phyloP scores from a whole-genome alignment of 768 basidiomycete species.

The Cystobasidium tubakii region DNA sequence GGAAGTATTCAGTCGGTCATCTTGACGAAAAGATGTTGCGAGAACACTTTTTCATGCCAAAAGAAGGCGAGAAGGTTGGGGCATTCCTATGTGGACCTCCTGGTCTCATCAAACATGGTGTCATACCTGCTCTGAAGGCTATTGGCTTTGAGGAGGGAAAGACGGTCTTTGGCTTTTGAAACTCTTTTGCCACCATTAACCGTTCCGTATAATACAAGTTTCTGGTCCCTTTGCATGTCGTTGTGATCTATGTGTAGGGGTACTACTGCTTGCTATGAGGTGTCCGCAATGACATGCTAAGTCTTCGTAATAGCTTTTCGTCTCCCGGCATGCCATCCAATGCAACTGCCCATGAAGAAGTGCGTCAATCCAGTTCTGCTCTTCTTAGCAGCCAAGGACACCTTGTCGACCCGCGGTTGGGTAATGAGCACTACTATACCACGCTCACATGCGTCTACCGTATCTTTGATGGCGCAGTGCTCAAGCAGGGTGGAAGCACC shows the following conservation, averaged over 20 bases:
- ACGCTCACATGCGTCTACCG: no score
- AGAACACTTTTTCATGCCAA: constrained; percentile 17
- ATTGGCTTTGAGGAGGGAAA: not conserved
- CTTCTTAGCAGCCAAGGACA: constrained; percentile 7
- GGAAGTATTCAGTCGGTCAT: constrained; percentile 14
- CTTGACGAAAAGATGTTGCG: not conserved
- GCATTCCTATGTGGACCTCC: constrained; percentile 3
- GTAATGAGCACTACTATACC: no score
- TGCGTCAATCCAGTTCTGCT: no score
- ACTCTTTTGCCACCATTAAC: not conserved
- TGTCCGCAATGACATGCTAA: no score
- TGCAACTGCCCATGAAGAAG: no score
- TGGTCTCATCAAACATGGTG: not conserved
- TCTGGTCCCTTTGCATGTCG: no score
- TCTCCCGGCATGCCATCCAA: no score
- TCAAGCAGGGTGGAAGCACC: constrained; percentile 26
- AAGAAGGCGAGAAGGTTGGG: not conserved
- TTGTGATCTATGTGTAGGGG: no score
- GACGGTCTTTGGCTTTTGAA: not conserved
- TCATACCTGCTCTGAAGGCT: not conserved
- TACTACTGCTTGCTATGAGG: no score
- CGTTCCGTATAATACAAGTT: no score
- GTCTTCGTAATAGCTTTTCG: no score
- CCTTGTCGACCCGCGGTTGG: not conserved
- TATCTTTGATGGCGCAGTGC: constrained; percentile 32